phyloP scores from a whole-genome alignment of 345 rosid species.

The Capsella bursapastoris region DNA sequence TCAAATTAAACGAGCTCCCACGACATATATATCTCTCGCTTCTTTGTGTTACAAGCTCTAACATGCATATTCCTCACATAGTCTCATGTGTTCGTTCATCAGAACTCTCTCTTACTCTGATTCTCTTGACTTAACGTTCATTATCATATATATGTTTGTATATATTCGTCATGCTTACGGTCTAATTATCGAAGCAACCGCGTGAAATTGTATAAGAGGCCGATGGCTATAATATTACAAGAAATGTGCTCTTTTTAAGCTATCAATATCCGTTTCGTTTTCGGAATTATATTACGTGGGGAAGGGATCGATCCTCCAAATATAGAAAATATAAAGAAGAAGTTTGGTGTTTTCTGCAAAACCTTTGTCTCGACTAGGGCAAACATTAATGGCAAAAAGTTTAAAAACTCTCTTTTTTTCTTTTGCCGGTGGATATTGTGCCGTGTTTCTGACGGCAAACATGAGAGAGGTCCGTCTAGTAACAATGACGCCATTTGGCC shows the following conservation, averaged over 20 bases:
- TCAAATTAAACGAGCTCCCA: neutral
- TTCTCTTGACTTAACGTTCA: neutral
- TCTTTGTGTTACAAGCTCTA: neutral
- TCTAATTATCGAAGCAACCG: constrained; percentile 9
- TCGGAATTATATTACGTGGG: constrained; percentile 14
- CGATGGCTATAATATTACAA: constrained; percentile 18
- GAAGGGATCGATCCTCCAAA: constrained; percentile 24
- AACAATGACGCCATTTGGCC: constrained; percentile 12
- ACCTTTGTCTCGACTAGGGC: constrained; percentile 28
- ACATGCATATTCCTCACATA: neutral
- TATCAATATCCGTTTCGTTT: constrained; percentile 20
- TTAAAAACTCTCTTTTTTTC: constrained; percentile 14
- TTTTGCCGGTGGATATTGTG: constrained; percentile 34
- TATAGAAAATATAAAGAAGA: constrained; percentile 22
- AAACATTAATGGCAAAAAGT: constrained; percentile 26
- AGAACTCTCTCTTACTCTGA: neutral
- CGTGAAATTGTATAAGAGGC: neutral
- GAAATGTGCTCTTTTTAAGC: constrained; percentile 19
- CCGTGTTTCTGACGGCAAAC: constrained; percentile 43
- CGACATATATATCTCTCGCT: neutral
- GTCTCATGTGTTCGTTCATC: neutral
- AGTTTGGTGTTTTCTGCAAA: constrained; percentile 34
- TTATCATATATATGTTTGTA: neutral
- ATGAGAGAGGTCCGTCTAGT: constrained; percentile 13
- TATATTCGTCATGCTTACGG: constrained; percentile 17